phyloP scores from a whole-genome alignment of 306 rosid genomes.

The Vigna mungo region DNA sequence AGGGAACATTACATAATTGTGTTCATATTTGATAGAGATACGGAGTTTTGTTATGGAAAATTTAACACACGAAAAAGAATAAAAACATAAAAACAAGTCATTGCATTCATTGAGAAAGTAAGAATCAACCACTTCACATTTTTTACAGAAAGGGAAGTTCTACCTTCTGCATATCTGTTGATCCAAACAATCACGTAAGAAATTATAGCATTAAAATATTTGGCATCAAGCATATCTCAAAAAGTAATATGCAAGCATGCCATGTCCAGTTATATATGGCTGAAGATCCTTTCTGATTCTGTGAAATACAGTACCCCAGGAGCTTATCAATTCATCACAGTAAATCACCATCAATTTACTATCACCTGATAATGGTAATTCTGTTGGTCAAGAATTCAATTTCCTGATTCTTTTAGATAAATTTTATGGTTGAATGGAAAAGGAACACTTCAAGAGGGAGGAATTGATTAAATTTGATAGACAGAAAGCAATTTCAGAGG shows the following conservation, averaged over 20 bases:
- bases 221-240: slow-evolving; percentile 18
- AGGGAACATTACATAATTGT: too few species aligned
- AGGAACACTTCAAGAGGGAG: background rate
- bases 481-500: background rate
- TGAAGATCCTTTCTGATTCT: background rate
- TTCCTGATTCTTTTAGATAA: background rate
- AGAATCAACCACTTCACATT: background rate
- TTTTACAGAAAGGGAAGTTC: slow-evolving; percentile 2
- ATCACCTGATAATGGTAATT: background rate
- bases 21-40: too few species aligned
- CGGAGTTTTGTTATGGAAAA: too few species aligned
- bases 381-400: background rate
- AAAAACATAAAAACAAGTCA: too few species aligned
- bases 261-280: background rate
- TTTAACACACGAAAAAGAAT: too few species aligned
- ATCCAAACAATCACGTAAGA: background rate
- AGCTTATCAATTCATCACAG: background rate
- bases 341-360: background rate
- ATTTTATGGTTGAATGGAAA: background rate
- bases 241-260: slow-evolving; percentile 12
- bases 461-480: background rate
- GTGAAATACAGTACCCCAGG: background rate
- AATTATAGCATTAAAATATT: slow-evolving; percentile 2
- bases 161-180: background rate
- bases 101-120: background rate